Evolutionary conservation across 306 rosid genomes (phyloP), one percentile per base, ranked within the genome.

Genomic region (Cucumis cinereus): DNA sequence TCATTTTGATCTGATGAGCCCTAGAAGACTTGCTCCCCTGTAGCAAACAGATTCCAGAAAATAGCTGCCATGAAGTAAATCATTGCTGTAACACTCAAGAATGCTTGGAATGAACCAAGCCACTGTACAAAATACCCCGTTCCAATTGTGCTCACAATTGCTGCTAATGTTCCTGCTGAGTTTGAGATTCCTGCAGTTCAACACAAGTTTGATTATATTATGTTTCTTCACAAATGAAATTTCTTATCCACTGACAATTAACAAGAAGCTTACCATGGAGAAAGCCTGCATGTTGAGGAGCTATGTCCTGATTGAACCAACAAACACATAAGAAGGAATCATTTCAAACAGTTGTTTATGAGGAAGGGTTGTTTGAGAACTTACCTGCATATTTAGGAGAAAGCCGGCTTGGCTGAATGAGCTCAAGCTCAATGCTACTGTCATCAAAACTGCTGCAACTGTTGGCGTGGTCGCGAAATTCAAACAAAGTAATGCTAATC

Each of bases 381-480:
- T 81, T 86, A 93, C 98, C 77, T 93, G 98, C 47, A 91, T 88
- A 79, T 93, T 93, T 47, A 93, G 97, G 84, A 90, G 86, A 81
- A 83, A 93, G n/a, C 97, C 96, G 26, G 98, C 98, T 77, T 91
- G 97, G 84, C 96, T 91, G 86, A 93, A 93, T 78, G 98, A 93
- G 75, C 97, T 93, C 59, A 93, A 83, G 81, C 98, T 90, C 84
- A 91, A 87, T 81, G 91, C 97, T 77, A 67, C 84, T 49, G 96
- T 91, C 75, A 93, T 43, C 84, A 90, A 80, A 60, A 84, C 69
- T 1, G 96, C 87, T 19, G 98, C 97, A 33, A 61, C 54, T 11
- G 84, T 62, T 1, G 97, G 96, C 36, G 96, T 87, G 5, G 80
- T 88, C 28, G 90, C 97, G 80, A 80, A 86, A 73, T 89, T 88